Percentiles rank a stretch among this genome's conserved stretches.
phyloP scores from a whole-genome alignment of 345 rosid genomes.

The Tarenaya hassleriana region DNA sequence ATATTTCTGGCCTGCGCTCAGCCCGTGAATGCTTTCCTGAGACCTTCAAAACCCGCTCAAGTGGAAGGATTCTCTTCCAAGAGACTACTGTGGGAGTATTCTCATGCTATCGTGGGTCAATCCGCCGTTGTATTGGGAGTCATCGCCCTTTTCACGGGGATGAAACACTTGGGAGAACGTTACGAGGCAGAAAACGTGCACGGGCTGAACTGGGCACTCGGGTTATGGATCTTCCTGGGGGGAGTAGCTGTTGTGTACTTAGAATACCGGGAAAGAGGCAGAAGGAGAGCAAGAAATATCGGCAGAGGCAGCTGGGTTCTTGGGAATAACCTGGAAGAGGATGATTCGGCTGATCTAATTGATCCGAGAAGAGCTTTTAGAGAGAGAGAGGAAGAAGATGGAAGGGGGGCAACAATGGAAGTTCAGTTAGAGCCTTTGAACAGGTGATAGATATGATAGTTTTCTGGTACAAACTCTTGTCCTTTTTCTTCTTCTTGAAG shows the following conservation, averaged over 20 bases:
- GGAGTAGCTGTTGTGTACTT: slow-evolving; percentile 49
- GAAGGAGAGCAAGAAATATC: slow-evolving; percentile 37
- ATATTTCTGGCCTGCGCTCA: slow-evolving; percentile 68
- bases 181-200: slow-evolving; percentile 69
- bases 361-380: slow-evolving; percentile 37
- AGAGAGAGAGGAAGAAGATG: slow-evolving; percentile 43
- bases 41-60: slow-evolving; percentile 62
- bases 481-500: no score
- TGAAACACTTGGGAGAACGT: slow-evolving; percentile 63
- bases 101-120: slow-evolving; percentile 64
- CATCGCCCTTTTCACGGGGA: slow-evolving; percentile 53
- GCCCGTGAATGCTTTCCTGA: slow-evolving; percentile 72
- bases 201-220: slow-evolving; percentile 64
- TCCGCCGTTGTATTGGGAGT: slow-evolving; percentile 53
- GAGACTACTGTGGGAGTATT: slow-evolving; percentile 78
- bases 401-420: slow-evolving; percentile 48
- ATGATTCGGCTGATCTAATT: slow-evolving; percentile 70
- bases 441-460: slow-evolving; percentile 34
- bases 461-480: no score
- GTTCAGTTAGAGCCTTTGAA: slow-evolving; percentile 85
- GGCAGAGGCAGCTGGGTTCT: slow-evolving; percentile 77
- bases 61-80: slow-evolving; percentile 47
- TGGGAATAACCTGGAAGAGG: slow-evolving; percentile 74
- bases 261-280: slow-evolving; percentile 44
- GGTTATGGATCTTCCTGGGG: slow-evolving; percentile 55